Evolutionary conservation across 129 eudicot species (phyloP), one percentile per base, ranked within the genome.

Genomic region (Calendula officinalis): DNA sequence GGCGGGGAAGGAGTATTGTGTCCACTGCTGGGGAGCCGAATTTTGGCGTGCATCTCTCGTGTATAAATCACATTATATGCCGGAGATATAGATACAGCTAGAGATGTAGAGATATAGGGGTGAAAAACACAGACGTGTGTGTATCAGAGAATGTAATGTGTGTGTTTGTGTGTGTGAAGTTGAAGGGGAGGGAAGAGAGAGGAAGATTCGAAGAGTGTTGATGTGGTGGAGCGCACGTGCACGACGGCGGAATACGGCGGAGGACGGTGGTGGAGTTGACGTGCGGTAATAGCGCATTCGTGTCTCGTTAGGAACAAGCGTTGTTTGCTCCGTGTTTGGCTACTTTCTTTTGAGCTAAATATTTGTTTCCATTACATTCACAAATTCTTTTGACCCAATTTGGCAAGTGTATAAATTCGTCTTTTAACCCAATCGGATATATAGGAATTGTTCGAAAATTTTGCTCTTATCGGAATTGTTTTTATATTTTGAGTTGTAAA

Each of bases 1-100:
- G 97, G 95, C 68, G 95, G 84, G 8, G 90, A 80, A 3, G 97
- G 97, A 58, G 82, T 89, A 64, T 66, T 81, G 84, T 81, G 83
- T 75, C 95, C 95, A 81, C 97, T 90, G 75, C 79, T 80, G 33
- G 97, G 95, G 43, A 86, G 89, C 69, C 97, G 80, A 39, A 77
- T 87, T 65, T 87, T 69, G n/a, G 95, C 81, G 75, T 84, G 90
- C 95, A 84, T 83, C 60, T 64, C 81, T 43, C 59, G 39, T 9
- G 68, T 40, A 27, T 35, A 46, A 11, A 34, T 69, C 54, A 73
- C 80, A 69, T 83, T 68, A 72, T 68, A 34, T 16, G 69, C 64
- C 70, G 65, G 70, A 22, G 56, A 67, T 52, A 53, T 43, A 60
- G 74, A 68, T 68, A 57, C 12, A 56, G 66, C 3, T 12, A 22